These are phyloP conservation scores for Hymenoscyphus occultus DNA, from an alignment of 2,329 filamentous ascomycete genomes.

Conservation along the genomic window DNA sequence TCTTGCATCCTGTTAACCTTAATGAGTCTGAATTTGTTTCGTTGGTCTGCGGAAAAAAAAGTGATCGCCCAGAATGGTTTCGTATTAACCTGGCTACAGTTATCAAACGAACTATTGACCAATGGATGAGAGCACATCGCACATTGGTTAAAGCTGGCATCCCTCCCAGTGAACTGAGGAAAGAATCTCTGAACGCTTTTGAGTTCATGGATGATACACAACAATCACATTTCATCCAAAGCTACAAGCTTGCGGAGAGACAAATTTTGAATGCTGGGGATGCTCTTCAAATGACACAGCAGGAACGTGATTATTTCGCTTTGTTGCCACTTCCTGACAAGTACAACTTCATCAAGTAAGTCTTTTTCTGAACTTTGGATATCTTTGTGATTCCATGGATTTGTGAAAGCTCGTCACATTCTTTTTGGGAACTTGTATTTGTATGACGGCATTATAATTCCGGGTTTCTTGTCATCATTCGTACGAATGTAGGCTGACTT, in stretches of 20 bases:
- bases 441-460: too few species aligned
- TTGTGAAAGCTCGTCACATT: not conserved
- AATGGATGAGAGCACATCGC: slow-evolving; percentile 11
- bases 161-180: slow-evolving; percentile 11
- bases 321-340: slow-evolving; percentile 5
- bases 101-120: slow-evolving; percentile 9
- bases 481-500: not conserved
- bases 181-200: slow-evolving; percentile 12
- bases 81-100: slow-evolving; percentile 1
- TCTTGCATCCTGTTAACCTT: slow-evolving; percentile 15
- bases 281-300: not conserved
- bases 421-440: too few species aligned
- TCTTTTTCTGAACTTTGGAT: not conserved
- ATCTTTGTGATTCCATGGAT: too few species aligned
- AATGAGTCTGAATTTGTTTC: slow-evolving; percentile 14
- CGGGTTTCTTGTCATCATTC: too few species aligned
- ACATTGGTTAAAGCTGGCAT: slow-evolving; percentile 15
- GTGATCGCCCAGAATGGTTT: slow-evolving; percentile 11
- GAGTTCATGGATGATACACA: slow-evolving; percentile 16
- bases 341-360: slow-evolving; percentile 5
- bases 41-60: slow-evolving; percentile 11
- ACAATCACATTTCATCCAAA: slow-evolving; percentile 16
- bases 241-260: slow-evolving; percentile 9
- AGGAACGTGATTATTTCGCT: not conserved
- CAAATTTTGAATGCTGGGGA: not conserved